These are phyloP conservation scores for Leptodermis oblonga DNA, from an alignment of 257 asterid species.

Conservation along the genomic window DNA sequence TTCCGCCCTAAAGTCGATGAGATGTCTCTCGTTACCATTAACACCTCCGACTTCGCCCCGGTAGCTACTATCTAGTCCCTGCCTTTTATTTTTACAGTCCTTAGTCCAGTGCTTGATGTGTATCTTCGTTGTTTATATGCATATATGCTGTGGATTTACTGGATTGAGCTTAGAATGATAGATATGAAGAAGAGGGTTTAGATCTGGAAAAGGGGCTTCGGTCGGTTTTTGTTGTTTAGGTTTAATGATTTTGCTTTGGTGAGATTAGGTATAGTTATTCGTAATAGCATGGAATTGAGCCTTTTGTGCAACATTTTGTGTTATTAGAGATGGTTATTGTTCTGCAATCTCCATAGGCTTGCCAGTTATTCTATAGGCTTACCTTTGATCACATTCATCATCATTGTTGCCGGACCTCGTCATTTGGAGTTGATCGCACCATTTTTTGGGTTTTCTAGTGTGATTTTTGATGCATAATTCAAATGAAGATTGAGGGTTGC, in stretches of 20 bases:
- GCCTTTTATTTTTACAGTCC: no score
- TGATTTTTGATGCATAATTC: neutral
- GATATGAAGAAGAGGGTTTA: neutral
- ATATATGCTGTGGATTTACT: neutral
- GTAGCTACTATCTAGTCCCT: conserved; percentile 44
- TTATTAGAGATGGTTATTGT: neutral
- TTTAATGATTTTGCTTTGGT: neutral
- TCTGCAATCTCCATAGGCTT: neutral
- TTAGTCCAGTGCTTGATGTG: neutral
- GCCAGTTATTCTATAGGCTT: neutral
- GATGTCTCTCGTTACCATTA: conserved; percentile 89
- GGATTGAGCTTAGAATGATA: neutral
- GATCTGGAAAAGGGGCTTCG: conserved; percentile 20
- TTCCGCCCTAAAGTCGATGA: conserved; percentile 97
- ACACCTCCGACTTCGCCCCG: conserved; percentile 69
- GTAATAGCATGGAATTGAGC: neutral
- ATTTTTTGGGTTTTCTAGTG: neutral
- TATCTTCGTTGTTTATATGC: neutral
- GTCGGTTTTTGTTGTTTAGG: neutral
- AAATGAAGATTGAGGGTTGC: neutral
- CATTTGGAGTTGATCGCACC: neutral
- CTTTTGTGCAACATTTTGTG: neutral
- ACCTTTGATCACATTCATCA: neutral
- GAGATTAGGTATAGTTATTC: neutral
- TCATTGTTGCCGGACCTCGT: neutral